Conservation (phyloP, 2,329 filamentous ascomycete species). For the Arthrinium phaeospermum region DNA sequence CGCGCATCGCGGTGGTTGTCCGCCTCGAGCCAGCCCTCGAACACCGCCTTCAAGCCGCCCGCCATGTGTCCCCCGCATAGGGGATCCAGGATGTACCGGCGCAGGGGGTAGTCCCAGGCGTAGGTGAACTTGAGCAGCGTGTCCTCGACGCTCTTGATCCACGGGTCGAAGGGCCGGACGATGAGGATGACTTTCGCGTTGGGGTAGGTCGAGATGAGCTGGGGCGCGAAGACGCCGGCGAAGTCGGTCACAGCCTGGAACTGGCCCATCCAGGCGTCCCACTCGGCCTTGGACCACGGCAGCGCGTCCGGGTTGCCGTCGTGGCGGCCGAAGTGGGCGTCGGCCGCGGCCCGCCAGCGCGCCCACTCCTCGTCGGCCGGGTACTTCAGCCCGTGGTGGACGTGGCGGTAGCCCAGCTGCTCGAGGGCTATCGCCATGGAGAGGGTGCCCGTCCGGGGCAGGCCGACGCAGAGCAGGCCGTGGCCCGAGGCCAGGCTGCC, state of each 20-base stretch:
- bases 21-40: slow-evolving; percentile 10
- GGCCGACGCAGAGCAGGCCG: slow-evolving; percentile 33
- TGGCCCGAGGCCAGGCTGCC: slow-evolving; percentile 9
- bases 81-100: neutral
- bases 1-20: neutral
- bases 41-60: neutral
- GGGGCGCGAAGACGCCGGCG: slow-evolving; percentile 41
- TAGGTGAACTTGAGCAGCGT: neutral
- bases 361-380: neutral
- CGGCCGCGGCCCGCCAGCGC: neutral
- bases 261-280: slow-evolving; percentile 20
- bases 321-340: neutral
- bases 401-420: slow-evolving; percentile 34
- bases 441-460: slow-evolving; percentile 34
- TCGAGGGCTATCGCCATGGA: slow-evolving; percentile 34
- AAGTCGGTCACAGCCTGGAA: slow-evolving; percentile 43
- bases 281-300: slow-evolving; percentile 8
- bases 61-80: neutral
- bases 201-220: slow-evolving; percentile 47
- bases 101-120: neutral
- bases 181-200: slow-evolving; percentile 47
- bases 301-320: neutral
- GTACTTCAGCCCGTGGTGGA: slow-evolving; percentile 27
- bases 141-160: slow-evolving; percentile 29
- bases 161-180: slow-evolving; percentile 33